Conservation (phyloP, 441 rosid species). For the Gossypium lobatum region DNA sequence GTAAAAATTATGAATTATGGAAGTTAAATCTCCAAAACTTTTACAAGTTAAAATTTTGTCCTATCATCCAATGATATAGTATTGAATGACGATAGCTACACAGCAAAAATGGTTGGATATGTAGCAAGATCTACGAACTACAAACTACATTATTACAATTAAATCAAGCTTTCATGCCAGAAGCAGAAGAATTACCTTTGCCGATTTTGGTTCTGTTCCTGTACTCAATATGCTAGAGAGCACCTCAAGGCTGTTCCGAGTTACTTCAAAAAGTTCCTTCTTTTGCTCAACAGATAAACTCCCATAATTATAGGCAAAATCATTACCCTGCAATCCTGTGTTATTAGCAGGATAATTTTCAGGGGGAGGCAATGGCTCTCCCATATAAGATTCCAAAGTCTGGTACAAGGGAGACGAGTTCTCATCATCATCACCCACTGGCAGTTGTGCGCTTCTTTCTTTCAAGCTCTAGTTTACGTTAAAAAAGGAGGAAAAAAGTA, state of each 20-base stretch:
- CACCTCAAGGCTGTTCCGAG: slow-evolving; percentile 74
- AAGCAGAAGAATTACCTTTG: slow-evolving; percentile 38
- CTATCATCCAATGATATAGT: neutral
- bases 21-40: neutral
- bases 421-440: slow-evolving; percentile 33
- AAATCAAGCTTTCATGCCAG: neutral
- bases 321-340: slow-evolving; percentile 26
- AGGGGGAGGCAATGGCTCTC: slow-evolving; percentile 52
- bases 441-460: slow-evolving; percentile 25
- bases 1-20: neutral
- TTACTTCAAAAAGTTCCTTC: slow-evolving; percentile 54
- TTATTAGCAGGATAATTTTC: slow-evolving; percentile 51
- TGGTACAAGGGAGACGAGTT: slow-evolving; percentile 25
- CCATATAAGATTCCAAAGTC: slow-evolving; percentile 48
- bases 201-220: slow-evolving; percentile 47
- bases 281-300: slow-evolving; percentile 49
- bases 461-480: slow-evolving; percentile 39
- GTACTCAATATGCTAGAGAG: slow-evolving; percentile 63
- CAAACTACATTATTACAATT: neutral
- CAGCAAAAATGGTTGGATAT: neutral
- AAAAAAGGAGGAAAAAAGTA: neutral
- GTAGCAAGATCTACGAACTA: neutral
- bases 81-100: neutral
- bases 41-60: neutral
- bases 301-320: slow-evolving; percentile 28